These are phyloP conservation scores for Termitomyces sp. DNA, from an alignment of 768 basidiomycete species.

Conservation along the genomic window DNA sequence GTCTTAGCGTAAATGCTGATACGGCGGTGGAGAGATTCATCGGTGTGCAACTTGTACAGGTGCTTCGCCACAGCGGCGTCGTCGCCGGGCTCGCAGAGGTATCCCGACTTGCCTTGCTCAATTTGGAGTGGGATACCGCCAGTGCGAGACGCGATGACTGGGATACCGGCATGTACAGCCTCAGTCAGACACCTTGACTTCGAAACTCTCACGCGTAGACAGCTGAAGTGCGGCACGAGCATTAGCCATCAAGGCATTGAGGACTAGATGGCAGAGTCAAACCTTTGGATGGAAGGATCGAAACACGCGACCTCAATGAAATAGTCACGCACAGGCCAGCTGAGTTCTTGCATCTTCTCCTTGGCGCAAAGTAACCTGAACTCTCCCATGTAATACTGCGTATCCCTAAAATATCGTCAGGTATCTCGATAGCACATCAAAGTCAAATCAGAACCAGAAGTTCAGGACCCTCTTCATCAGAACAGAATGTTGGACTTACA, in stretches of 20 bases:
- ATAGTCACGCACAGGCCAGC: conserved; percentile 81
- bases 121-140: conserved; percentile 95
- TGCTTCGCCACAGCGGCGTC: conserved; percentile 69
- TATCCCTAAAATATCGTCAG: conserved; percentile 44
- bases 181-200: conserved; percentile 97
- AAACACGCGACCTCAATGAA: conserved; percentile 92
- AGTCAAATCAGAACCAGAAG: not conserved
- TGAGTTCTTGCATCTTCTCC: conserved; percentile 76
- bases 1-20: conserved; percentile 66
- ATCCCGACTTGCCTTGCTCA: conserved; percentile 83
- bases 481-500: too few species aligned
- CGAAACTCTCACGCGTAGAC: conserved; percentile 92
- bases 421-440: not conserved
- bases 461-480: too few species aligned
- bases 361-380: conserved; percentile 72
- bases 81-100: conserved; percentile 73
- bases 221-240: conserved; percentile 88
- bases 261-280: conserved; percentile 37
- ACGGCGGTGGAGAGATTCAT: conserved; percentile 56
- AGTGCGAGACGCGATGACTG: conserved; percentile 77
- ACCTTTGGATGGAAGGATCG: conserved; percentile 72
- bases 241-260: conserved; percentile 87
- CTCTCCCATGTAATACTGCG: conserved; percentile 87
- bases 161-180: conserved; percentile 87
- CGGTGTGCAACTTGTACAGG: conserved; percentile 72